These are phyloP conservation scores for Aspergillus piperis DNA, from an alignment of 2,329 filamentous ascomycete species.

Conservation along the genomic window DNA sequence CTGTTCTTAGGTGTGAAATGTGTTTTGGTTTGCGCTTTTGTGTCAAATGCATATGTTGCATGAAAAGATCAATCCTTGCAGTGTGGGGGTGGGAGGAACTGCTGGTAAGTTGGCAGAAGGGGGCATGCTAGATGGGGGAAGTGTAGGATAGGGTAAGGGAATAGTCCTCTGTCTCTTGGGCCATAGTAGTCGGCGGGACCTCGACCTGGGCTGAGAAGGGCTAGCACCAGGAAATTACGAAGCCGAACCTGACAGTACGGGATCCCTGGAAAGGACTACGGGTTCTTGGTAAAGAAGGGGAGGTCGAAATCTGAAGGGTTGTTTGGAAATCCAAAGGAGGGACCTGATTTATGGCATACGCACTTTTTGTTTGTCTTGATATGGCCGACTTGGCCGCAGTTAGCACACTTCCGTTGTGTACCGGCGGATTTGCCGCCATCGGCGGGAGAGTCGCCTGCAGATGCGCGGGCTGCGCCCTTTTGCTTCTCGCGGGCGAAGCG, in stretches of 20 bases:
- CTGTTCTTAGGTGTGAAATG: background rate
- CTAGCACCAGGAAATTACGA: too few relatives aligned
- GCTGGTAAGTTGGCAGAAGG: too few relatives aligned
- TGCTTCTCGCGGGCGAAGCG: conserved; percentile 87
- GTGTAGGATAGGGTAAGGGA: too few relatives aligned
- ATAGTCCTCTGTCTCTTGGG: too few relatives aligned
- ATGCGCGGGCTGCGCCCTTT: conserved; percentile 62
- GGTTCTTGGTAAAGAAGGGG: conserved; percentile 21
- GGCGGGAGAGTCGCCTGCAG: conserved; percentile 47
- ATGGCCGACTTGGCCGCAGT: conserved; percentile 93
- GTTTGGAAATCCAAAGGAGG: conserved; percentile 4
- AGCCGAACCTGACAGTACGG: background rate
- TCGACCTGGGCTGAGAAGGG: too few relatives aligned
- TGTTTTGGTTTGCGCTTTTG: background rate
- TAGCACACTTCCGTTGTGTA: conserved; percentile 85
- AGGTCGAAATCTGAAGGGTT: conserved; percentile 7
- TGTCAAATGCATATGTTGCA: too few relatives aligned
- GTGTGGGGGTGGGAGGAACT: background rate
- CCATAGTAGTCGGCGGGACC: too few relatives aligned
- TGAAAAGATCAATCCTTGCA: too few relatives aligned
- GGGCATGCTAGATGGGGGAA: too few relatives aligned
- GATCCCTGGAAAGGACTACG: background rate
- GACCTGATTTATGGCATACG: conserved; percentile 10
- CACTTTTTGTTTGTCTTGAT: conserved; percentile 99
- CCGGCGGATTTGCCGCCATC: conserved; percentile 64